Conservation (phyloP, 2,329 filamentous ascomycete genomes). For the Drechslerella stenobrocha region DNA sequence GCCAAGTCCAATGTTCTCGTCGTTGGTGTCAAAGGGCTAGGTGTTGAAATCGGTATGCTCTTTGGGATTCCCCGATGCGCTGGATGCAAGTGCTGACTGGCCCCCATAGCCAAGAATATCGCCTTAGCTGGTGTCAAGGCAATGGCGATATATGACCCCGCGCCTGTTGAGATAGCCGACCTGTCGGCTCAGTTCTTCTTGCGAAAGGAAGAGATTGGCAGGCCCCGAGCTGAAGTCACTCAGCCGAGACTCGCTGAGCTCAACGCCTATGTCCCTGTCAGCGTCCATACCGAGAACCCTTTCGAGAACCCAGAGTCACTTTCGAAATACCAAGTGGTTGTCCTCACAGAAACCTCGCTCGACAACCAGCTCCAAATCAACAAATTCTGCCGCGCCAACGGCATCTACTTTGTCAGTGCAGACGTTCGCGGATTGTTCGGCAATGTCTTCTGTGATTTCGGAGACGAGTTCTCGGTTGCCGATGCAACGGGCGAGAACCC, state of each 20-base stretch:
- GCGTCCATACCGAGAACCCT: conserved; percentile 71
- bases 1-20: conserved; percentile 91
- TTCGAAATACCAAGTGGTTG: conserved; percentile 88
- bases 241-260: conserved; percentile 88
- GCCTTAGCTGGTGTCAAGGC: conserved; percentile 98
- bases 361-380: conserved; percentile 79
- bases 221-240: conserved; percentile 83
- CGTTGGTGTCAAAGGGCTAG: conserved; percentile 86
- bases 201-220: conserved; percentile 81
- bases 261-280: conserved; percentile 92
- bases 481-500: conserved; percentile 90
- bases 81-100: conserved; percentile 4
- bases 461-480: conserved; percentile 85
- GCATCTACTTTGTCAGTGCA: conserved; percentile 83
- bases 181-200: conserved; percentile 98
- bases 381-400: conserved; percentile 91
- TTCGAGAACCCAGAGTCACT: conserved; percentile 76
- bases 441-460: conserved; percentile 95
- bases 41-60: conserved; percentile 76
- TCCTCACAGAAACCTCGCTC: conserved; percentile 81
- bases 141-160: conserved; percentile 86
- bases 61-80: neutral
- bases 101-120: conserved; percentile 83
- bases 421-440: conserved; percentile 95
- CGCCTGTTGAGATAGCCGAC: conserved; percentile 79